phyloP scores from a whole-genome alignment of 306 rosid species.

The Notholithocarpus densiflorus region DNA sequence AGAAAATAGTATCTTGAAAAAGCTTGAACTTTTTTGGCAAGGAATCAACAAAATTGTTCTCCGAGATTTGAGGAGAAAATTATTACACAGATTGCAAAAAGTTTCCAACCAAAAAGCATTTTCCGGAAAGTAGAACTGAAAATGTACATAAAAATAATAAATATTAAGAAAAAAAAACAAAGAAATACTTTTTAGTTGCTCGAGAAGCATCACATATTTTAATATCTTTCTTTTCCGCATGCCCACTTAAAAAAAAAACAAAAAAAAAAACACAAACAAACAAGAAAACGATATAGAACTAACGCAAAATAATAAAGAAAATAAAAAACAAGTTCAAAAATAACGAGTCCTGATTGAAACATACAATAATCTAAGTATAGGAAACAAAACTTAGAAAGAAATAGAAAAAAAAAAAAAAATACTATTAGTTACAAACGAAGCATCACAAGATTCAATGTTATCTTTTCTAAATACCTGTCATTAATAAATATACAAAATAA shows the following conservation, averaged over 20 bases:
- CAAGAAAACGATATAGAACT: not conserved
- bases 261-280: not conserved
- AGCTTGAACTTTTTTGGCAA: not conserved
- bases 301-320: not conserved
- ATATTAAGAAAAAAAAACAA: not conserved
- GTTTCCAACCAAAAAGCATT: not conserved
- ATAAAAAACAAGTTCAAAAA: not conserved
- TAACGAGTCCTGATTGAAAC: not conserved
- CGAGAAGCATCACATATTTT: not conserved
- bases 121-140: not conserved
- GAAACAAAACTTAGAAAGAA: not conserved
- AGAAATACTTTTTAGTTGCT: not conserved
- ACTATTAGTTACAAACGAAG: not conserved
- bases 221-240: not conserved
- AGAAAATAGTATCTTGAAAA: not conserved
- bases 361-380: not conserved
- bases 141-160: not conserved
- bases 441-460: constrained; percentile 10
- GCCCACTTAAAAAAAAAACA: not conserved
- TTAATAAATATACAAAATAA: not conserved
- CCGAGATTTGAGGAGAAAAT: not conserved
- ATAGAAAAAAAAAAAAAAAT: not conserved
- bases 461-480: not conserved
- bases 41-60: not conserved
- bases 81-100: not conserved